Base-by-base conservation (phyloP, 2,329 filamentous ascomycete genomes). In the Cladosporium phlei region DNA sequence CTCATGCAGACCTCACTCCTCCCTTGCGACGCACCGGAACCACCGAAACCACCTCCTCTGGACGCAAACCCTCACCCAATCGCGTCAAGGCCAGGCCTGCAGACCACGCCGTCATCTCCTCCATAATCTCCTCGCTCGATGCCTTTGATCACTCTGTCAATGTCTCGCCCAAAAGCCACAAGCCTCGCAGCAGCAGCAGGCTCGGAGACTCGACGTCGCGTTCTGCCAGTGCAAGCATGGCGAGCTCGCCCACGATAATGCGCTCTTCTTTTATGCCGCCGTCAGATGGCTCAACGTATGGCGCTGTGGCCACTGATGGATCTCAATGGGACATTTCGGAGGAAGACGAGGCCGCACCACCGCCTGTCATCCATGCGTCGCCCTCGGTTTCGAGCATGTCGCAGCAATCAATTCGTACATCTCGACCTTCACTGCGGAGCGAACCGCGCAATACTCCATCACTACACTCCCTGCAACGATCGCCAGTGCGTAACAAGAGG, bases 41-140 rank as follows among this genome's bases (percentile, higher is more conserved):
- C 7, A 32, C 24, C 16, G 42, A 45, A 11, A 44, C 40, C 5
- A 14, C 29, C 11, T 27, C 42, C 22, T 37, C 42, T 11, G 24
- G 24, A 11, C 24, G 42, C 22, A 45, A 35, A 27, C 14, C 21
- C 22, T 45, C 42, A 32, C 46, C 65, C 8, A 64, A 65, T 56
- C 60, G 61, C 54, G 54, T 69, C 42, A 66, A 63, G 52, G 54
- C 61, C 27, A 59, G 51, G 40, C 71, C 75, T 30, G 73, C 78
- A 11, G 80, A 79, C 38, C 83, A 85, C 48, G 83, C 86, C 61
- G 78, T 89, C 62, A 88, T 83, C 52, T 77, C 77, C 12, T 78
- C 76, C 38, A 71, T 83, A 50, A 80, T 83, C 61, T 76, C 78
- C 51, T 81, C 79, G 22, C 71, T 83, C 33, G 77, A 78, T 48